Evolutionary conservation across 2,329 filamentous ascomycete genomes (phyloP), one percentile per base, ranked within the genome.

Genomic region (Claviceps arundinis): DNA sequence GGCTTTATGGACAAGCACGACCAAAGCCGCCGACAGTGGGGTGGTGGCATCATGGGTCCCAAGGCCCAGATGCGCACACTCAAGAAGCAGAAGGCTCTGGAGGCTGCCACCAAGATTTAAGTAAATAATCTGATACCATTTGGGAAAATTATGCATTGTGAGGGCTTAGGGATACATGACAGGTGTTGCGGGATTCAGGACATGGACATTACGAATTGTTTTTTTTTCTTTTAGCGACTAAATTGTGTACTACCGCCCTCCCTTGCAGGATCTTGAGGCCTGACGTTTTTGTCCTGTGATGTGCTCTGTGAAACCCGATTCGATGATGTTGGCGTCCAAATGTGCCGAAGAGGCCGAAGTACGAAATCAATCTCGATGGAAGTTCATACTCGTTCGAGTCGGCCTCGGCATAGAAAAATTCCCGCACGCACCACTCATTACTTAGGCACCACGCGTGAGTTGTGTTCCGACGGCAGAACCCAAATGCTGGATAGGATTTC

Each of bases 21-120:
- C 77, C 86, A 89, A 70, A 74, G 81, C 66, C 86, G 89, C 74
- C 84, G 86, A 72, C 87, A 91, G 77, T 98, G 94, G 93, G 93
- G 94, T 78, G 93, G 93, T 82, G 94, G 94, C 75, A 96, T 98
- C 78, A 96, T 98, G 90, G 79, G 93, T 68, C 80, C 84, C 71
- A 98, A 98, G 88, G 90, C 93, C 69, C 82, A 81, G 74, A 81
- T 79, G 74, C 75, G 75, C 68, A 79, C 75, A 58, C 73, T 75
- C 73, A 96, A 95, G 87, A 89, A 88, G 80, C 81, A 85, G 76
- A 96, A 96, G 86, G 89, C 90, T 69, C 68, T 93, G 59, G 93
- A 97, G 76, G 75, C 74, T 68, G 90, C 93, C 71, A 89, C 96
- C 82, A 97, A 97, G 87, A 94, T 98, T 78, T 98, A 94, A 72